Conservation (phyloP, 1,284 basidiomycete species). For the Leccinum fallax region DNA sequence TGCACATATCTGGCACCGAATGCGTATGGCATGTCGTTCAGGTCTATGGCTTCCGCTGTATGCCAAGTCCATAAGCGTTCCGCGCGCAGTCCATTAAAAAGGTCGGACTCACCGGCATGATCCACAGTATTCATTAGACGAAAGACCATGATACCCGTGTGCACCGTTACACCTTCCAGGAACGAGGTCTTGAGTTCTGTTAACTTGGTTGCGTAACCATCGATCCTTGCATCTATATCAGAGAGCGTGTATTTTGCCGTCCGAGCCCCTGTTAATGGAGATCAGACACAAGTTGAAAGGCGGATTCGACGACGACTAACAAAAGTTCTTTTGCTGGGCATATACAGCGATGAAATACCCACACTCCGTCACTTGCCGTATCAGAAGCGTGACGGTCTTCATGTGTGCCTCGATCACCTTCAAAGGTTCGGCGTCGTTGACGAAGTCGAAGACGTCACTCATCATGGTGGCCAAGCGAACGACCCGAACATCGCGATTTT, state of each 20-base stretch:
- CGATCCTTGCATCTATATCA: background rate
- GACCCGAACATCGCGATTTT: background rate
- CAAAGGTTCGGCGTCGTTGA: background rate
- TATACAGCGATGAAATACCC: background rate
- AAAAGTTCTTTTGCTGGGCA: background rate
- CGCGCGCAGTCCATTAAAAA: too few relatives aligned
- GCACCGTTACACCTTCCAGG: background rate
- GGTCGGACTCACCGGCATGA: too few relatives aligned
- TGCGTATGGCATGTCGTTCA: background rate
- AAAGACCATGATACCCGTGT: background rate
- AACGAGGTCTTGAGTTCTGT: background rate
- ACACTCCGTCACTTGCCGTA: background rate
- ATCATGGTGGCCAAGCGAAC: background rate
- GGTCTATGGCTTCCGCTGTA: too few relatives aligned
- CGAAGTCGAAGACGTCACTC: background rate
- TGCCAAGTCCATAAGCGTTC: too few relatives aligned
- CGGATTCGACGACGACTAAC: background rate
- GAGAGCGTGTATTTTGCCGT: background rate
- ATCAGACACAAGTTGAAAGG: background rate
- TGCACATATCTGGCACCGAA: background rate
- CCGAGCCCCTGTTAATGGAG: background rate
- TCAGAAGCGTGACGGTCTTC: background rate
- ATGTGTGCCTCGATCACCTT: background rate
- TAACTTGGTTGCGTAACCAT: background rate
- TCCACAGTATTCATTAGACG: too few relatives aligned